Evolutionary conservation across 2,329 filamentous ascomycete species (phyloP), one percentile per base, ranked within the genome.

Genomic region (Clonostachys solani): DNA sequence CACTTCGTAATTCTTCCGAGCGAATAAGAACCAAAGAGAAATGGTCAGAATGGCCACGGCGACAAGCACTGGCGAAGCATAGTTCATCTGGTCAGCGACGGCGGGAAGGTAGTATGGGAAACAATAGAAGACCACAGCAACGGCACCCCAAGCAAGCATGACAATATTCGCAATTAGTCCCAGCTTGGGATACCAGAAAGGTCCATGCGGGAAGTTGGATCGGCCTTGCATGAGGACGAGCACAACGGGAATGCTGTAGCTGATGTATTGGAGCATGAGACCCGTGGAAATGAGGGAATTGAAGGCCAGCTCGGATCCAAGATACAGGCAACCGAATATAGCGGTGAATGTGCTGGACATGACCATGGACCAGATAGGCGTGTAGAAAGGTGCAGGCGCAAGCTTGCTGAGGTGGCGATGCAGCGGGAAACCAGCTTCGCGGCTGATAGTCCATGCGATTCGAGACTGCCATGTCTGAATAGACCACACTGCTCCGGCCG

Each of bases 261-360:
- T 59, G 17, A 60, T 51, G 46, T 62, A 62, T 45, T 57, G 57
- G 1, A 58, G 50, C 12, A 60, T 45, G 12, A 60, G 43, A 2
- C 58, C 56, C 1, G 56, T 57, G 3, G 56, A 53, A 29, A 60
- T 56, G 34, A 60, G 53, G 1, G 57, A 59, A 45, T 55, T 59
- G 45, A 60, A 59, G 23, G 58, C 56, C 15, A 56, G 47, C n/a
- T 59, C 54, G 1, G 58, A 59, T 12, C 46, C 58, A 12, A 60
- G 57, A 40, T 60, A 60, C 1, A 60, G 53, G 42, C 56, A 59
- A 8, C 58, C 57, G 15, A 60, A 57, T n/a, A 59, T 29, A 6
- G 23, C 45, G 17, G 55, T 55, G 13, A 56, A 57, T 6, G 53
- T 51, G 4, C 23, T 38, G 4, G 43, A 29, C 23, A 29, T 29